Base-by-base conservation (phyloP, 2,329 filamentous ascomycete genomes). In the Chaetomiaceae sp. region DNA sequence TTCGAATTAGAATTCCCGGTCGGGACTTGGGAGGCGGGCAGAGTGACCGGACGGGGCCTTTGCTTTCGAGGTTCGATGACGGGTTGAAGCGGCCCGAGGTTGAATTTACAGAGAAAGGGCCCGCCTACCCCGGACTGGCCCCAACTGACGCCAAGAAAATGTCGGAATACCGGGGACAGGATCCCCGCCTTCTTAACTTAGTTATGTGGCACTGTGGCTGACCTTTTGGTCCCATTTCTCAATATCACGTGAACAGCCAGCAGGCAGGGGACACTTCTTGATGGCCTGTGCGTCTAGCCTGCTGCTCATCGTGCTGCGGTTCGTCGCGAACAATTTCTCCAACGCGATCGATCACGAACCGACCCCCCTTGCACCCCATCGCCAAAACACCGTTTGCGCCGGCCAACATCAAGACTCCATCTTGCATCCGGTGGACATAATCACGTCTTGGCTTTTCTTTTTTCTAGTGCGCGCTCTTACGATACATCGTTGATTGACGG, bases 311-410 rank as follows among this genome's bases (percentile, higher is more conserved):
- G 38, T 53, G 48, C 40, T 30, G 40, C 16, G 43, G 53, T 64
- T 61, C 62, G 66, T 66, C 65, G 64, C 67, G 67, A 65, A 66
- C 65, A 68, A 66, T 69, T 59, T 68, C 64, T 63, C 66, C 63
- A 62, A 58, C 60, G 58, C 58, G 60, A 62, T 56, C 48, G 21
- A 58, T 58, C 55, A 61, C 60, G 57, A 57, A 58, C 34, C 45
- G 45, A 42, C 51, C 57, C 48, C 45, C 52, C 48, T 49, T 46
- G 46, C 48, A 54, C 50, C n/a, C n/a, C 58, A 59, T 58, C 58
- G 48, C 34, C 57, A 55, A 55, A 52, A 53, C 40, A 41, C 21
- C 46, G 14, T 21, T 55, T 58, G 57, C 53, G 57, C 55, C 57
- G 38, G 33, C 51, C 23, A 32, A 33, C 55, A 57, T 57, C 53